Percentiles rank a stretch among this genome's conserved stretches.
Evolutionary conservation across 2,329 filamentous ascomycete genomes (phyloP).

Genomic region (Colletotrichum godetiae): DNA sequence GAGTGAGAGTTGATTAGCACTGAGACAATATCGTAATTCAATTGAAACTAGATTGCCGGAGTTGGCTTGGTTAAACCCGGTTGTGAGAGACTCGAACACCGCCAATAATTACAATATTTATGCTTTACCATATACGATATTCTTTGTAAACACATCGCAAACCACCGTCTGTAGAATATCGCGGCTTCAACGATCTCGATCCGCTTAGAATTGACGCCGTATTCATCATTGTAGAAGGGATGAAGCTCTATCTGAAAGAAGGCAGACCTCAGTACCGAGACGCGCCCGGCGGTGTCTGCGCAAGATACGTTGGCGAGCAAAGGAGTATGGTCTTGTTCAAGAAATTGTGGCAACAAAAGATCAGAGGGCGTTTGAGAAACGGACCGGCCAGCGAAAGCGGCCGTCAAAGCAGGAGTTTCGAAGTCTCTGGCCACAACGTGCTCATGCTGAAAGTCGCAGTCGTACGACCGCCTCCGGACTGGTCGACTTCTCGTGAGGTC

Average conservation of each 20-base stretch:
- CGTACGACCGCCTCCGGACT: neutral
- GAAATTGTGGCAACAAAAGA: neutral
- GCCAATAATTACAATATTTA: too few species aligned
- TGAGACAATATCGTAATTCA: too few species aligned
- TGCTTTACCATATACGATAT: too few species aligned
- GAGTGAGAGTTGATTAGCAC: too few species aligned
- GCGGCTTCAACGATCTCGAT: neutral
- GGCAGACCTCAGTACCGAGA: neutral
- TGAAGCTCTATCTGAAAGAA: neutral
- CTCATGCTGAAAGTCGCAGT: neutral
- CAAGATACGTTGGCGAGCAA: neutral
- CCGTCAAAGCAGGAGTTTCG: neutral
- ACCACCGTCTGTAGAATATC: neutral
- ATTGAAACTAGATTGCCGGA: too few species aligned
- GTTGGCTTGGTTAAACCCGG: too few species aligned
- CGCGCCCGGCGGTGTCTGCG: neutral
- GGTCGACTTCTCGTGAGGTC: neutral
- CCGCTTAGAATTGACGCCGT: neutral
- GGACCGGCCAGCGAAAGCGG: neutral
- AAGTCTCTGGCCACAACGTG: neutral
- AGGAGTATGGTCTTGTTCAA: too few species aligned
- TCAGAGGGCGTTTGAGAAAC: neutral
- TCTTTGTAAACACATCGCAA: neutral
- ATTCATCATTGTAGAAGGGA: neutral
- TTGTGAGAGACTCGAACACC: too few species aligned